Base-by-base conservation (phyloP, 805 yeast genomes). In the Maudiozyma turicensis region DNA sequence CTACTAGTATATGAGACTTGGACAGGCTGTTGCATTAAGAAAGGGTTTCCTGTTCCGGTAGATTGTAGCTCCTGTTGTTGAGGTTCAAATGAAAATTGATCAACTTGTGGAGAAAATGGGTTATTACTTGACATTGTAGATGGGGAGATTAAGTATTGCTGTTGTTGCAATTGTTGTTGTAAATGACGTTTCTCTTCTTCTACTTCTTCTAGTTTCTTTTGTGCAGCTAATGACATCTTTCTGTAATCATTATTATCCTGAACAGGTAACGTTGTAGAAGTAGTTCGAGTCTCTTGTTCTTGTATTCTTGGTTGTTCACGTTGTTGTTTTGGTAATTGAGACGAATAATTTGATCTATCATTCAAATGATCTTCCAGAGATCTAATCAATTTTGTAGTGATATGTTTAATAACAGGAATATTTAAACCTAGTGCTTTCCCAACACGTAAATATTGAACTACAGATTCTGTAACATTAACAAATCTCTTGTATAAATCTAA, bases 331-430 rank as follows among this genome's bases (percentile, higher is more conserved):
- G 11, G 26, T 44, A 42, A 43, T n/a, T 43, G 44, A 8, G 26
- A 28, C 3, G 26, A 15, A 90, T 62, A 88, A 55, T 82, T 76
- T 54, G 91, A 13, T 8, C 32, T 35, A 90, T 63, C 88, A 55
- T 83, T 76, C 55, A 93, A 70, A 66, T 91, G 95, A 56, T 90
- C 96, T 63, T 88, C 93, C 52, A 93, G 75, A 9, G 95, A 82
- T 33, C 81, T 75, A 3, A 95, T 84, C 54, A 93, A 74, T 28
- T 95, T 93, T 3, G 97, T 90, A 20, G 97, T 97, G 1, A 98
- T 97, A 67, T 93, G 99, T 64, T 87, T 87, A 52, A 93, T 90
- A 13, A 95, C 89, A 39, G 99, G 99, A 35, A 93, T 95, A 59
- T 84, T 90, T 54, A 91, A 72, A 58, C 89, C 89, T 3, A 97